Conservation (phyloP, 495 filamentous ascomycete genomes). For the Staphylotrichum tortipilum region DNA sequence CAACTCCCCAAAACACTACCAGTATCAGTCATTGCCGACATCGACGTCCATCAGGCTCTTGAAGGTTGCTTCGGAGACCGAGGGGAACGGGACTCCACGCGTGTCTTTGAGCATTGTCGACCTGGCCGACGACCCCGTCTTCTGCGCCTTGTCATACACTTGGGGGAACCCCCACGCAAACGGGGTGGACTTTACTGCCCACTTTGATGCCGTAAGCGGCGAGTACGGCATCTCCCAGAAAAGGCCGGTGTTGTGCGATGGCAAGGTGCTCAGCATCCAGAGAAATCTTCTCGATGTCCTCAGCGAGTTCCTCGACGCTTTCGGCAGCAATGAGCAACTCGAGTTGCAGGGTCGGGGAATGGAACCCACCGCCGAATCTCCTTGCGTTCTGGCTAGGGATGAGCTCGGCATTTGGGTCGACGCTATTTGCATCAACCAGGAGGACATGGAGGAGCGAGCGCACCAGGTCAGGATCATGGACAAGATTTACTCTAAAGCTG, state of each 20-base stretch:
- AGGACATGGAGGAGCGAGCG: slow-evolving; percentile 20
- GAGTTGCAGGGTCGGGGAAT: no score
- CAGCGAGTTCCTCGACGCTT: neutral
- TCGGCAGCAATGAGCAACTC: no score
- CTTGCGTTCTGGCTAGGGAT: neutral
- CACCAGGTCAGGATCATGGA: slow-evolving; percentile 31
- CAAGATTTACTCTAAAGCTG: slow-evolving; percentile 25
- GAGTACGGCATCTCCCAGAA: neutral
- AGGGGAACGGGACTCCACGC: neutral
- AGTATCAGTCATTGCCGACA: neutral
- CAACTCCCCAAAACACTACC: neutral
- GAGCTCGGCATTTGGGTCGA: slow-evolving; percentile 22
- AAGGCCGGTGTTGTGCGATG: neutral
- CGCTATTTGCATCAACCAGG: slow-evolving; percentile 34
- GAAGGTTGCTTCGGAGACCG: neutral
- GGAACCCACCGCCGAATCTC: no score
- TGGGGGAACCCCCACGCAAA: slow-evolving; percentile 9
- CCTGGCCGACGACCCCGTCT: slow-evolving; percentile 1
- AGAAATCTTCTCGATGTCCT: slow-evolving; percentile 1
- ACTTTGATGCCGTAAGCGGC: slow-evolving; percentile 2
- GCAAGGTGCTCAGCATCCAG: neutral
- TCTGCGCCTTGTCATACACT: slow-evolving; percentile 3
- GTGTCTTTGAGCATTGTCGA: neutral
- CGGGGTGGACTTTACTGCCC: slow-evolving; percentile 6
- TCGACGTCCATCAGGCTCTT: neutral